Percentiles rank a stretch among this genome's conserved stretches.
phyloP scores from a whole-genome alignment of 2,329 filamentous ascomycete genomes.

The Cladobotryum protrusum region DNA sequence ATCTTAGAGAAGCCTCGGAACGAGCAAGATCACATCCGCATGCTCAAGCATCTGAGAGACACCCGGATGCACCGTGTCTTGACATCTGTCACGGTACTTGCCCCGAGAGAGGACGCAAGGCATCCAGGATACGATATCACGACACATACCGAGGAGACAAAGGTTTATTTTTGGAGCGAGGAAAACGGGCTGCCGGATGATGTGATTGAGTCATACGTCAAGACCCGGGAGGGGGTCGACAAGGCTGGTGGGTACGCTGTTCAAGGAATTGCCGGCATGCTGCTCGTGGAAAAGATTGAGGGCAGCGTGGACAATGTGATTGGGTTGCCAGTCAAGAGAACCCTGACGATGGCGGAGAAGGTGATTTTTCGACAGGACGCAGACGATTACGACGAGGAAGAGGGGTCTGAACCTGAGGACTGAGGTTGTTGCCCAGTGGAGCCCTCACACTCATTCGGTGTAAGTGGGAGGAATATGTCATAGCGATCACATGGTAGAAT shows the following conservation, averaged over 20 bases:
- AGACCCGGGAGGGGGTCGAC: conserved; percentile 84
- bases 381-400: conserved; percentile 47
- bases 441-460: background rate
- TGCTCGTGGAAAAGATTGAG: conserved; percentile 83
- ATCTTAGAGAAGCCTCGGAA: conserved; percentile 88
- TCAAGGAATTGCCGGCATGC: conserved; percentile 78
- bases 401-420: conserved; percentile 28
- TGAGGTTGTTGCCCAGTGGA: background rate
- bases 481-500: too few relatives aligned
- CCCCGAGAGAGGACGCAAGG: conserved; percentile 70
- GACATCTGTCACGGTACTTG: conserved; percentile 78
- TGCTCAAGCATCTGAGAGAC: conserved; percentile 78
- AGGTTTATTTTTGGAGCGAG: conserved; percentile 74
- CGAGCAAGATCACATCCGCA: conserved; percentile 73
- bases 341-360: conserved; percentile 77
- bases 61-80: conserved; percentile 72
- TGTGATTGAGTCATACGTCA: conserved; percentile 70
- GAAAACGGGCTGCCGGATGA: conserved; percentile 62
- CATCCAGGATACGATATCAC: conserved; percentile 83
- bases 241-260: conserved; percentile 96
- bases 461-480: background rate
- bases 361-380: conserved; percentile 71
- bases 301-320: conserved; percentile 92
- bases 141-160: conserved; percentile 81
- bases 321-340: conserved; percentile 74